Evolutionary conservation across 2,329 filamentous ascomycete species (phyloP), one percentile per base, ranked within the genome.

Genomic region (Didymella lethalis): DNA sequence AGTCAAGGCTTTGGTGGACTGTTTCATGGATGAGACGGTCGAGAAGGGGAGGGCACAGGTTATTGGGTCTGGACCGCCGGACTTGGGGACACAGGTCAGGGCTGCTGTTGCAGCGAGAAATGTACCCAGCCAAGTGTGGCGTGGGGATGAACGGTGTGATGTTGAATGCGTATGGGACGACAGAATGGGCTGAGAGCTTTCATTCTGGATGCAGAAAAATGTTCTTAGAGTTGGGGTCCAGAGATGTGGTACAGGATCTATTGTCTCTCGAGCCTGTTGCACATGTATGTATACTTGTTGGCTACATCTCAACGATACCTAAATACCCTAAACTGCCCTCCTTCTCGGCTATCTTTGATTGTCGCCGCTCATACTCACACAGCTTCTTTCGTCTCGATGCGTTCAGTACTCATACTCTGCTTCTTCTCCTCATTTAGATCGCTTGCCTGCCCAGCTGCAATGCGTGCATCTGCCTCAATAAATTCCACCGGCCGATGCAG

Each of bases 401-500:
- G 53, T 26, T 69, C 62, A 2, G 49, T 68, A 23, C 63, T 67
- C 11, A 64, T 40, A 25, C 61, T 66, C n/a, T 58, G 54, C 6
- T 53, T 52, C 11, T 56, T 54, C 40, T 59, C 55, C 8, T 59
- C 45, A 2, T 32, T 51, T 18, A 40, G n/a, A 32, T 61, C 54
- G 1, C 45, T 48, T 4, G 59, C 57, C 23, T 67, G 64, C 23
- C 55, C 54, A 14, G 64, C 56, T 26, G 63, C 64, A 73, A 75
- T 71, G 63, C 74, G 53, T 49, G 81, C 75, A 63, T 84, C 81
- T 14, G 77, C 77, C 58, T 84, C 79, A 18, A 82, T 79, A 49
- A 80, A 84, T 57, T 81, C 78, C n/a, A 70, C 61, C 1, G 83
- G 83, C 28, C 83, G 75, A 61, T 79, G 80, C 6, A 77, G 71